Base-by-base conservation (phyloP, 768 basidiomycete species). In the Suillus plorans region DNA sequence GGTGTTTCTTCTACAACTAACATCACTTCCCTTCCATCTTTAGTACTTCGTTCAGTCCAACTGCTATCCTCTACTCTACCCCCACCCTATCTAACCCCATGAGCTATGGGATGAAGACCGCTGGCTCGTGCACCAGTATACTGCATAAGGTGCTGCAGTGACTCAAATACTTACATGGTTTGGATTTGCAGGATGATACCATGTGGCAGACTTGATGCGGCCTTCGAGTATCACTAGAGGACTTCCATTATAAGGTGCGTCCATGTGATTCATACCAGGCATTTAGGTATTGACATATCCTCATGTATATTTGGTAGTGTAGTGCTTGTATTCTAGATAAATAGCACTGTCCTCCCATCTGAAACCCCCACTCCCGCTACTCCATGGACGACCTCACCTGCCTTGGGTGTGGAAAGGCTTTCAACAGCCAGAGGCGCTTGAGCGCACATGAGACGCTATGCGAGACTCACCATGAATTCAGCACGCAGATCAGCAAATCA, bases 11-110 rank as follows among this genome's bases (percentile, higher is more conserved):
- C 63, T 1, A 1, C 55, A 62, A 63, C 63, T 22, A 66, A 70
- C 55, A 72, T 1, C 57, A 58, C 4, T 92, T 94, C 71, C 91
- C 91, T 0, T 80, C 87, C 42, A 76, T 93, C 4, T 94, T 94
- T 76, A 85, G 84, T 42, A 85, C 77, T 68, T 89, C 89, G 69
- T 95, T 94, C 69, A 90, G 89, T 39, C 92, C 93, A 5, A 83
- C 89, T 44, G 91, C 91, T 20, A 79, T 94, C 9, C 82, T 94
- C 60, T 87, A 84, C 69, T 82, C 87, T 4, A 78, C 87, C 36
- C 90, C 90, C 1, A 85, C 90, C n/a, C 74, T 86, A 41, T 85
- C 89, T 74, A 88, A 81, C 66, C 74, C 82, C 62, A 84, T 89
- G 85, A 90, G 86, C 71, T 93, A 93, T 74, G 92, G 90, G 62